Evolutionary conservation across 345 rosid genomes (phyloP), one percentile per base, ranked within the genome.

Genomic region (Anacardium occidentale): DNA sequence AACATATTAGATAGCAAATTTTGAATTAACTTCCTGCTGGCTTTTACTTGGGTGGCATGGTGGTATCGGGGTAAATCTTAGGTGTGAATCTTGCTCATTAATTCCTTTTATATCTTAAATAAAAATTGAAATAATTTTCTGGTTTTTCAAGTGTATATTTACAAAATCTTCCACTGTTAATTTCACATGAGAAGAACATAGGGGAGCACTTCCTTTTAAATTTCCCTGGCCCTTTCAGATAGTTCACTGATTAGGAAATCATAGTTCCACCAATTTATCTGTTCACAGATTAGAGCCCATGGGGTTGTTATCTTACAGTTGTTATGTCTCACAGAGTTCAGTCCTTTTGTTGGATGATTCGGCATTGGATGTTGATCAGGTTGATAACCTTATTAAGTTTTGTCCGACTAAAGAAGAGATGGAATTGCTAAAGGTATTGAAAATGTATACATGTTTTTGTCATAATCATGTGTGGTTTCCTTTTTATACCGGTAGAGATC

Each of bases 331-430:
- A 48, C 90, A 91, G 97, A 81, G 83, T 81, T 83, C 89, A 68
- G 84, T 89, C 77, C 95, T 89, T 76, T 82, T 91, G 8, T 77
- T 91, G 88, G 95, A 91, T 76, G 90, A 88, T 79, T 82, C 91
- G 50, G 84, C 83, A 73, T 77, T 88, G 81, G 95, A 89, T 81
- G 79, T 80, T 78, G 95, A 91, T 81, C 97, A 91, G 78, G 87
- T 91, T 63, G 97, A 91, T 73, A 91, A 84, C 76, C 86, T 91
- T 66, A 85, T 91, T 34, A 91, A 89, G 77, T 89, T 91, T 76
- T 89, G 90, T 81, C 97, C 97, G 61, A 89, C 97, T 53, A 89
- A 88, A 83, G 97, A 91, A 80, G 97, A 91, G 81, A 62, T 74
- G 74, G 97, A 91, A 81, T 58, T 86, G 74, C 84, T 91, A 57